Conservation (phyloP, 371 early-diverging fungal species). For the Lichtheimia ramosa region DNA sequence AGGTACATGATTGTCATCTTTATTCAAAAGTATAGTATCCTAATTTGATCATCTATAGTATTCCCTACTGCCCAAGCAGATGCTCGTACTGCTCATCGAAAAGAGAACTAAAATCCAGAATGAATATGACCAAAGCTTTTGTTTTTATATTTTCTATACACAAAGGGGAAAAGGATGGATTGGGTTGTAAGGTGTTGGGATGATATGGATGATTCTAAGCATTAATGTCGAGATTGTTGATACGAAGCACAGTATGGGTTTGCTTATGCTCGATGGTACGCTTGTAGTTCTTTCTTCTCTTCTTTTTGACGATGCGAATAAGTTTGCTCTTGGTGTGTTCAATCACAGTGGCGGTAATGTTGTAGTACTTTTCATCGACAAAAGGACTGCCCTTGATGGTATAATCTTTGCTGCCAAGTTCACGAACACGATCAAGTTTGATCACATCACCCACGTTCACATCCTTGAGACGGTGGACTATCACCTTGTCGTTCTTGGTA, state of each 20-base stretch:
- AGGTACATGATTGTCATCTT: constrained; percentile 23
- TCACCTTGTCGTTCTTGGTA: constrained; percentile 84
- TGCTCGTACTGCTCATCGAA: constrained; percentile 14
- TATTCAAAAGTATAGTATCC: background rate
- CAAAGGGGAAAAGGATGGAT: background rate
- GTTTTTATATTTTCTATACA: constrained; percentile 3
- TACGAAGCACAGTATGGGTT: constrained; percentile 76
- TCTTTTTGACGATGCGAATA: constrained; percentile 79
- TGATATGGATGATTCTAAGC: constrained; percentile 20
- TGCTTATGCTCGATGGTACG: constrained; percentile 73
- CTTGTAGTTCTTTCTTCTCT: constrained; percentile 87
- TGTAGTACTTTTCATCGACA: constrained; percentile 68
- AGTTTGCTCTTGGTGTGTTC: constrained; percentile 87
- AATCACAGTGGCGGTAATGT: constrained; percentile 84
- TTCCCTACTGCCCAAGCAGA: constrained; percentile 19
- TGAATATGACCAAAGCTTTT: background rate
- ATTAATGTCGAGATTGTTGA: constrained; percentile 73
- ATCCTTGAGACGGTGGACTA: constrained; percentile 79
- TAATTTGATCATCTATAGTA: constrained; percentile 2
- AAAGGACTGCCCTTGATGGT: constrained; percentile 87
- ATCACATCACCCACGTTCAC: constrained; percentile 88
- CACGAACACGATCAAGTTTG: constrained; percentile 82
- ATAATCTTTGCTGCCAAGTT: constrained; percentile 86
- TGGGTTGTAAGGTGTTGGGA: background rate
- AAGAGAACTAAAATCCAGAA: background rate